Evolutionary conservation across 306 rosid species (phyloP), one percentile per base, ranked within the genome.

Genomic region (Lotus japonicus): DNA sequence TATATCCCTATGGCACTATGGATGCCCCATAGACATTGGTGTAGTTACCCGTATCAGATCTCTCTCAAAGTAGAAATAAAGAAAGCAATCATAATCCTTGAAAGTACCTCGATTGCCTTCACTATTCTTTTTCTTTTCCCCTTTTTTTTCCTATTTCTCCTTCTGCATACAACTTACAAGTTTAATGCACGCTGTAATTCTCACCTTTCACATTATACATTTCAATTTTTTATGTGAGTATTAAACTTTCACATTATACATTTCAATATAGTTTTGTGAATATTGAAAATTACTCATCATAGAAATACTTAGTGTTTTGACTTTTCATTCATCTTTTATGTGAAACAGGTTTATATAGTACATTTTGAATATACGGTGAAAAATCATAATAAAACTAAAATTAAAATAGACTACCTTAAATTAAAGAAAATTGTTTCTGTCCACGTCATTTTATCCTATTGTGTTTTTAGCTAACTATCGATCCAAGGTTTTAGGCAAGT

Each of bases 21-120:
- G 45, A 52, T 64, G 8, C 66, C 41, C 52, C 39, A 21, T 26
- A 64, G 67, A 64, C 15, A 58, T 60, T 52, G 66, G 68, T 31
- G 58, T 33, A 54, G 59, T 41, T 53, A 61, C 57, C 60, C 46
- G 2, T 52, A 69, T 10, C 10, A 49, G 66, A 63, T 62, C 63
- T 33, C 35, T 69, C 54, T 57, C 68, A 73, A 81, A 69, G 59
- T 58, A 64, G 54, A 65, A 77, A 77, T 73, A 82, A 82, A 82
- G 78, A 69, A 68, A 69, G 75, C 74, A 70, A 77, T 77, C 78
- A 77, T 82, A 74, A 77, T 69, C 67, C 78, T 58, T 74, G 74
- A 73, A 82, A 82, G 83, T 77, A 58, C 58, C 61, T 72, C 68
- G 49, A 69, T 73, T 41, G 72, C 65, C 64, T 78, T 77, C 80